Base-by-base conservation (phyloP, 2,329 filamentous ascomycete species). In the Colletotrichum sp. region DNA sequence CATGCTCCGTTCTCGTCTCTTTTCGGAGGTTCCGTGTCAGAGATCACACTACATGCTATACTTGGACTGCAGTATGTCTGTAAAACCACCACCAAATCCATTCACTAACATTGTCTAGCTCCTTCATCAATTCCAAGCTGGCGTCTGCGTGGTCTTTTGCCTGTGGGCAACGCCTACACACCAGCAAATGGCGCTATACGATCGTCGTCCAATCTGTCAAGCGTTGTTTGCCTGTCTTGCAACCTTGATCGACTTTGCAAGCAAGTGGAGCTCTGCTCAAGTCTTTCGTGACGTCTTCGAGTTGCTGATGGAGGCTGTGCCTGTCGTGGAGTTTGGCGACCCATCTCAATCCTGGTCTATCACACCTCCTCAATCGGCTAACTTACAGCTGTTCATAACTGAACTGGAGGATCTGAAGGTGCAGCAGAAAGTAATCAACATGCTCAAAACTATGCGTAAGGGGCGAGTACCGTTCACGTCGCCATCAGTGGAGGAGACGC, bases 251-350 rank as follows among this genome's bases (percentile, higher is more conserved):
- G 55, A 59, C 55, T 59, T 59, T 28, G 55, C 55, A 59, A 59
- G 55, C 55, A 59, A 59, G 55, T 59, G 55, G 55, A 59, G 55
- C 16, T 59, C 55, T 59, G 55, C 55, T 7, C 55, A 59, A 18
- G 55, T 28, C 55, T 59, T 59, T 0, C 55, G 55, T 59, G 55
- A 59, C 4, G 55, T 59, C 6, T 59, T 59, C 7, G 55, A 59
- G 55, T 26, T 59, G 55, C 55, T 59, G 55, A 59, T 59, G 55
- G 55, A 59, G 55, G 55, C 55, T 21, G 55, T 59, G 55, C 55
- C 24, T 6, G 55, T 59, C 26, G 55, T 59, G 18, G 55, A 59
- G 5, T 59, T 59, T 3, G 55, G 24, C 24, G 55, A 59, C 55
- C 24, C 55, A 15, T 59, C 55, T 59, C 55, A 59, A 28, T 59